Evolutionary conservation across 345 rosid species (phyloP).

Genomic region (Erodium maritimum): DNA sequence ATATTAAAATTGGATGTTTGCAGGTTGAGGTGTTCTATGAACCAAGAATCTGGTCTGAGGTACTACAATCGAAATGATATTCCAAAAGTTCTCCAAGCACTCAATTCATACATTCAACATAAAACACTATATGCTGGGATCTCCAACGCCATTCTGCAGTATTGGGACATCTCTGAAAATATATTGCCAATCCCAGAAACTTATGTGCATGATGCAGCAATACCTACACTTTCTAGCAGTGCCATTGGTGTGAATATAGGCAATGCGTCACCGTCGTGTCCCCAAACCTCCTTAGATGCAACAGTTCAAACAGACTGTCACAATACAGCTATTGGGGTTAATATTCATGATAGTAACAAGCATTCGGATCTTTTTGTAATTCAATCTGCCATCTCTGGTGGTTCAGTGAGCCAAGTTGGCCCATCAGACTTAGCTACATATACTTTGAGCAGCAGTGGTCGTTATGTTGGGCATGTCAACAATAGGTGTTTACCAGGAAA

Average conservation of each 20-base stretch:
- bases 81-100: conserved; percentile 45
- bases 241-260: conserved; percentile 17
- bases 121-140: conserved; percentile 35
- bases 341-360: conserved; percentile 13
- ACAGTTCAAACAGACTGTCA: not conserved
- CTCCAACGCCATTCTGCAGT: conserved; percentile 48
- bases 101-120: conserved; percentile 44
- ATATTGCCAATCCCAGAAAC: conserved; percentile 21
- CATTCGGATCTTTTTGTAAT: conserved; percentile 22
- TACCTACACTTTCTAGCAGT: conserved; percentile 10
- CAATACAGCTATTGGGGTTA: not conserved
- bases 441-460: conserved; percentile 27
- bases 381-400: conserved; percentile 27
- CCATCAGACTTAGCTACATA: conserved; percentile 22
- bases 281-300: conserved; percentile 11
- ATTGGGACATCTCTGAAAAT: conserved; percentile 54
- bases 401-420: conserved; percentile 25
- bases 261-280: conserved; percentile 16
- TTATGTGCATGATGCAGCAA: conserved; percentile 16
- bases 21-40: conserved; percentile 42
- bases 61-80: conserved; percentile 65
- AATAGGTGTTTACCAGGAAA: conserved; percentile 19
- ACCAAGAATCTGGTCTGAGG: conserved; percentile 31
- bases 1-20: conserved; percentile 9
- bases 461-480: conserved; percentile 21